Evolutionary conservation across 352 stramenopile genomes (phyloP).

Genomic region (Aphanomyces invadans): DNA sequence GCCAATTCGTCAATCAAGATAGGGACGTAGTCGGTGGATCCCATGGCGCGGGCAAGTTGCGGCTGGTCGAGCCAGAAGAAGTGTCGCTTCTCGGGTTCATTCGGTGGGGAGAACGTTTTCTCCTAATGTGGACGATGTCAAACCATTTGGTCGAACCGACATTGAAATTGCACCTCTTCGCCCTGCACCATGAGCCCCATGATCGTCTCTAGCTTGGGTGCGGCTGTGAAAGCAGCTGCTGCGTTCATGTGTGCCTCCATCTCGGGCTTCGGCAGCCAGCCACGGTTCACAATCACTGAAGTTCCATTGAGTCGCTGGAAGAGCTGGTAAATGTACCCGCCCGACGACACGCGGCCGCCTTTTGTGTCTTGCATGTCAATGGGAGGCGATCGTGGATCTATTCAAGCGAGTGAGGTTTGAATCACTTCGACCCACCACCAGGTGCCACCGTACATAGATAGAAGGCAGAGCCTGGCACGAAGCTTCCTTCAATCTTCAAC

Average conservation of each 20-base stretch:
- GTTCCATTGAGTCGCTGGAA: conserved; percentile 63
- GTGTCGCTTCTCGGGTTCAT: conserved; percentile 58
- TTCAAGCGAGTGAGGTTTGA: background rate
- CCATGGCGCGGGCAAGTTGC: conserved; percentile 69
- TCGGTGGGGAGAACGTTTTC: conserved; percentile 65
- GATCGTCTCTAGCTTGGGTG: conserved; percentile 27
- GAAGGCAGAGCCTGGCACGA: conserved; percentile 64
- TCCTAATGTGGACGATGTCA: too few relatives aligned
- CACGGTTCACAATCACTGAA: conserved; percentile 77
- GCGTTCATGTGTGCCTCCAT: conserved; percentile 61
- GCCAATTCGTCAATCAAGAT: conserved; percentile 65
- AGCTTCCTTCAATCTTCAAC: conserved; percentile 52
- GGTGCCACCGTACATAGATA: conserved; percentile 58
- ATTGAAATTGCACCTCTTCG: conserved; percentile 45
- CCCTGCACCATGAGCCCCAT: conserved; percentile 69
- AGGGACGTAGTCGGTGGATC: conserved; percentile 48
- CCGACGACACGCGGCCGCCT: conserved; percentile 58
- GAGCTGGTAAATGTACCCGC: conserved; percentile 80
- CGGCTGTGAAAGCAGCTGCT: conserved; percentile 29
- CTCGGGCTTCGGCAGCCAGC: conserved; percentile 69
- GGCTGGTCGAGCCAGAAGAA: conserved; percentile 82
- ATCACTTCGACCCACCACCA: background rate
- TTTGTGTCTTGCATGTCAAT: conserved; percentile 69
- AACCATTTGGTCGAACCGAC: too few relatives aligned
- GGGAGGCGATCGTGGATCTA: conserved; percentile 73